phyloP scores from a whole-genome alignment of 768 basidiomycete species.

The Gymnopilus dilepis region DNA sequence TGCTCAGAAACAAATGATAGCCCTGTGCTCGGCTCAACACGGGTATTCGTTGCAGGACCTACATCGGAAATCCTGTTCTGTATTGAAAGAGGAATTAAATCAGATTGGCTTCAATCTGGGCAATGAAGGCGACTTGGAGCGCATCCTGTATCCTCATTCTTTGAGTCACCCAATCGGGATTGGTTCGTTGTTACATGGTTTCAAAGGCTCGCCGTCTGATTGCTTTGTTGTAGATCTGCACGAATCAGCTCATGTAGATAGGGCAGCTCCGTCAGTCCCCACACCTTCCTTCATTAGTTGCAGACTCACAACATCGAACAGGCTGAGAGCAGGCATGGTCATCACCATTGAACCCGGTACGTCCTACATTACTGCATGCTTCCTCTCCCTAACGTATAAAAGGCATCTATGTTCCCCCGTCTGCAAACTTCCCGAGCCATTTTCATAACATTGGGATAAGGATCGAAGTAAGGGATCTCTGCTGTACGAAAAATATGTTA shows the following conservation, averaged over 20 bases:
- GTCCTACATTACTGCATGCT: slow-evolving; percentile 3
- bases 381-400: slow-evolving; percentile 9
- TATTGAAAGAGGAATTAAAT: slow-evolving; percentile 73
- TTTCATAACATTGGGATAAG: slow-evolving; percentile 94
- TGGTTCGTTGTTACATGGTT: slow-evolving; percentile 46
- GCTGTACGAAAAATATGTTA: too few relatives aligned
- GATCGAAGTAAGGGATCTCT: slow-evolving; percentile 69
- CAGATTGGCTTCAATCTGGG: slow-evolving; percentile 75
- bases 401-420: slow-evolving; percentile 90
- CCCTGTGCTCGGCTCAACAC: slow-evolving; percentile 60
- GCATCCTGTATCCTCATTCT: slow-evolving; percentile 91
- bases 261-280: slow-evolving; percentile 54
- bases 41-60: slow-evolving; percentile 73
- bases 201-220: slow-evolving; percentile 8
- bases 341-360: slow-evolving; percentile 90
- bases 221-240: slow-evolving; percentile 72
- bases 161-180: slow-evolving; percentile 93
- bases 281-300: slow-evolving; percentile 1
- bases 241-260: slow-evolving; percentile 72
- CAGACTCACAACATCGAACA: slow-evolving; percentile 29
- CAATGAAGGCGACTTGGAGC: slow-evolving; percentile 61
- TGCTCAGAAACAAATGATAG: slow-evolving; percentile 71
- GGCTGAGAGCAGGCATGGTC: slow-evolving; percentile 85
- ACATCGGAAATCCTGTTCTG: slow-evolving; percentile 71
- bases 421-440: slow-evolving; percentile 76